Evolutionary conservation across 2,329 filamentous ascomycete species (phyloP).

Genomic region (Trichoderma brevicompactum): DNA sequence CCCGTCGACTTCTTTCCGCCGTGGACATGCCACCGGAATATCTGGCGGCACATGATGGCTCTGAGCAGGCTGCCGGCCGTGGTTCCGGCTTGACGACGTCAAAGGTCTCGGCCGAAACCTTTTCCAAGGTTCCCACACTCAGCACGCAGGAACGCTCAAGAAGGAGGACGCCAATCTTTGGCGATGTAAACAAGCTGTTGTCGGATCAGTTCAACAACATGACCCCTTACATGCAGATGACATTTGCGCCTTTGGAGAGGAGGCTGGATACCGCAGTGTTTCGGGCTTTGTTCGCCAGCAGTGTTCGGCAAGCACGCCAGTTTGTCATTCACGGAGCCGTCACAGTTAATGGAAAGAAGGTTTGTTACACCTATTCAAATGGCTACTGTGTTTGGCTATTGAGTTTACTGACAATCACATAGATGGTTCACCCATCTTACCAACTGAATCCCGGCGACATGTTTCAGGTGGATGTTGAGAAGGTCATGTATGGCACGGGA

Average conservation of each 20-base stretch:
- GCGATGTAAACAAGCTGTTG: conserved; percentile 42
- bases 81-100: conserved; percentile 67
- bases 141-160: conserved; percentile 32
- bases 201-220: conserved; percentile 46
- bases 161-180: conserved; percentile 33
- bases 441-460: conserved; percentile 96
- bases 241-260: conserved; percentile 87
- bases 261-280: conserved; percentile 94
- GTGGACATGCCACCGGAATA: conserved; percentile 83
- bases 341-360: conserved; percentile 95
- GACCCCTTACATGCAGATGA: conserved; percentile 96
- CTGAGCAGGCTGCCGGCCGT: conserved; percentile 79
- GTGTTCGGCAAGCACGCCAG: conserved; percentile 87
- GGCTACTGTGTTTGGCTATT: background rate
- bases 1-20: conserved; percentile 76
- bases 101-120: conserved; percentile 42
- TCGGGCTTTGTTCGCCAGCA: conserved; percentile 91
- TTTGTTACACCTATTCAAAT: conserved; percentile 44
- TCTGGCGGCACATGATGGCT: conserved; percentile 80
- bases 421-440: conserved; percentile 94
- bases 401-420: conserved; percentile 22
- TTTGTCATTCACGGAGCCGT: conserved; percentile 93
- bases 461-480: conserved; percentile 92
- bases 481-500: conserved; percentile 87
- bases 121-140: conserved; percentile 39